Evolutionary conservation across 2,329 filamentous ascomycete genomes (phyloP).

Genomic region (Albophoma yamanashiensis): DNA sequence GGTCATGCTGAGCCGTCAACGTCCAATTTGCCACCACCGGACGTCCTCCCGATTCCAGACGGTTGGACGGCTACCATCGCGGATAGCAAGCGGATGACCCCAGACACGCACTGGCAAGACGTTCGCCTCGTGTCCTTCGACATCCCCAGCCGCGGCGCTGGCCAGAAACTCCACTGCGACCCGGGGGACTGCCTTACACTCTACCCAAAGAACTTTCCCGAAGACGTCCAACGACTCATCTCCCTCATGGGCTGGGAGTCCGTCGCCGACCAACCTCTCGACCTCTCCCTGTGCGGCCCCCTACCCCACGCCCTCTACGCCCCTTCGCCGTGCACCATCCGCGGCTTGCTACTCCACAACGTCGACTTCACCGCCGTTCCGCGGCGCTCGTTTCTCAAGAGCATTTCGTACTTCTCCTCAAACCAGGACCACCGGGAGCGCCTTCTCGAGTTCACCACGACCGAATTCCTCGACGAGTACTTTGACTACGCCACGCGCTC

Average conservation of each 20-base stretch:
- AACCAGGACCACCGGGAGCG: conserved; percentile 68
- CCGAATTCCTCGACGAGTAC: conserved; percentile 76
- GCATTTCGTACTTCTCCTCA: conserved; percentile 63
- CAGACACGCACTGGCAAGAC: conserved; percentile 79
- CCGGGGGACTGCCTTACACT: conserved; percentile 77
- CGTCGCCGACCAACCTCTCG: conserved; percentile 60
- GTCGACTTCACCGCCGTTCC: conserved; percentile 88
- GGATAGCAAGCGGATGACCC: conserved; percentile 65
- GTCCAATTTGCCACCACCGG: conserved; percentile 15
- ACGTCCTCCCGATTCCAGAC: conserved; percentile 44
- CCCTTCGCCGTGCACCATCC: conserved; percentile 46
- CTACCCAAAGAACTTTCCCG: conserved; percentile 76
- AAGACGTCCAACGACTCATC: conserved; percentile 72
- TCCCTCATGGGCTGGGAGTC: conserved; percentile 66
- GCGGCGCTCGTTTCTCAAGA: conserved; percentile 72
- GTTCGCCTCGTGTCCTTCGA: conserved; percentile 68
- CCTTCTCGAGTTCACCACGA: conserved; percentile 71
- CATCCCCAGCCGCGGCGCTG: conserved; percentile 17
- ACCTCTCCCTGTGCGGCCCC: conserved; percentile 27
- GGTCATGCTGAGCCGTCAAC: conserved; percentile 5
- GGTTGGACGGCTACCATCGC: conserved; percentile 47
- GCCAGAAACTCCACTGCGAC: conserved; percentile 25
- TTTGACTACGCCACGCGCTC: conserved; percentile 93
- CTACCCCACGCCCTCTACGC: conserved; percentile 24
- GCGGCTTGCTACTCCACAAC: conserved; percentile 68